Conservation (phyloP, 2,329 filamentous ascomycete species). For the Claviceps pazoutovae region DNA sequence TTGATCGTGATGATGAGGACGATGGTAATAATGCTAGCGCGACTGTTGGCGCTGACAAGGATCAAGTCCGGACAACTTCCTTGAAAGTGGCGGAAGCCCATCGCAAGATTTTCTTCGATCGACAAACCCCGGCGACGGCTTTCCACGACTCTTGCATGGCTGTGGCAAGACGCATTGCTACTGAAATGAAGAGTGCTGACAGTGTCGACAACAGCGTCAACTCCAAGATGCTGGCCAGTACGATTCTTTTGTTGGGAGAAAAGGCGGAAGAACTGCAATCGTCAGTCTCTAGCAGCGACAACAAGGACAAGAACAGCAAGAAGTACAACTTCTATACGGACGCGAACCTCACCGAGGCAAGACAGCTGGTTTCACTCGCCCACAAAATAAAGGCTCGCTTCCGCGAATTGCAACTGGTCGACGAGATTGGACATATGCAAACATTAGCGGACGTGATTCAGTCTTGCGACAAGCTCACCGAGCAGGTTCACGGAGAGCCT, state of each 20-base stretch:
- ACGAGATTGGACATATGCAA: slow-evolving; percentile 59
- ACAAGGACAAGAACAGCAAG: slow-evolving; percentile 6
- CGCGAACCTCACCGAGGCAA: slow-evolving; percentile 60
- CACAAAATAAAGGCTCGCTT: slow-evolving; percentile 60
- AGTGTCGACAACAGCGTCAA: slow-evolving; percentile 26
- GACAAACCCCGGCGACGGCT: slow-evolving; percentile 24
- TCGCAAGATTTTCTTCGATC: slow-evolving; percentile 33
- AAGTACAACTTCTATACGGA: slow-evolving; percentile 84
- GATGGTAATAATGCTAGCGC: slow-evolving; percentile 13
- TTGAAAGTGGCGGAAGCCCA: slow-evolving; percentile 49
- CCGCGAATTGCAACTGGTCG: slow-evolving; percentile 49
- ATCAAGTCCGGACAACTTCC: slow-evolving; percentile 39
- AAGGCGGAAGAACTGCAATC: slow-evolving; percentile 32
- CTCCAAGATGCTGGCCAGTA: slow-evolving; percentile 47
- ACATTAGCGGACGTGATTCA: slow-evolving; percentile 63
- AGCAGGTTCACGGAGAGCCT: slow-evolving; percentile 66
- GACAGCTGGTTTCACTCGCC: slow-evolving; percentile 56
- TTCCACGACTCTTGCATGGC: slow-evolving; percentile 31
- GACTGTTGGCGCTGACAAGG: slow-evolving; percentile 17
- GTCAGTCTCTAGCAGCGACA: slow-evolving; percentile 16
- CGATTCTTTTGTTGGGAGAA: slow-evolving; percentile 52
- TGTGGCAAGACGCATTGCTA: slow-evolving; percentile 25
- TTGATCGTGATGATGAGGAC: slow-evolving; percentile 31
- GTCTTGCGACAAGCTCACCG: slow-evolving; percentile 61
- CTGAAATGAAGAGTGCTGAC: slow-evolving; percentile 15